Percentiles rank a stretch among this genome's conserved stretches.
Conservation (phyloP, 495 filamentous ascomycete genomes). For the Podospora pseudoanserina region DNA sequence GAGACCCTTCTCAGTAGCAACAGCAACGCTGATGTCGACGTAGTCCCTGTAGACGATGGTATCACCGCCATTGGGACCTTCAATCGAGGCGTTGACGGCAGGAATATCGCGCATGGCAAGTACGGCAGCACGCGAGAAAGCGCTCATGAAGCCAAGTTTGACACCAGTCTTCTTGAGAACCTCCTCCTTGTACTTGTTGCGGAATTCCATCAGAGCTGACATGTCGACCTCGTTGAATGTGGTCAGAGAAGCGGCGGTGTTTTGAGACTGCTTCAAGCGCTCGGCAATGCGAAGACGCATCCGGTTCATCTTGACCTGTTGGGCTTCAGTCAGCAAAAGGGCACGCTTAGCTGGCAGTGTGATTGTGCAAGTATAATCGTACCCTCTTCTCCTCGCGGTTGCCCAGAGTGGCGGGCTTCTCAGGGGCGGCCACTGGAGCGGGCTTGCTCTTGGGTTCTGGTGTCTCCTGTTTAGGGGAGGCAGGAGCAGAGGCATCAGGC, state of each 20-base stretch:
- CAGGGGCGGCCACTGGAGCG: constrained; percentile 35
- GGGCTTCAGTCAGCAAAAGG: constrained; percentile 10
- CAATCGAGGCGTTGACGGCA: constrained; percentile 96
- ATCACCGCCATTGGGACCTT: constrained; percentile 90
- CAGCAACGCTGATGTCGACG: constrained; percentile 95
- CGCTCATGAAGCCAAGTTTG: constrained; percentile 98
- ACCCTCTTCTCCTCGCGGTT: constrained; percentile 87
- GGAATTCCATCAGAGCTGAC: constrained; percentile 95
- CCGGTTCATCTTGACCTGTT: constrained; percentile 97
- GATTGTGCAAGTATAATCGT: constrained; percentile 28
- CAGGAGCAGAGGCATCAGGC: constrained; percentile 33
- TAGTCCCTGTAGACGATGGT: constrained; percentile 98
- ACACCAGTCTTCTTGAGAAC: constrained; percentile 93
- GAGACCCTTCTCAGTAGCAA: constrained; percentile 95
- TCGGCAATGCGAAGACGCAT: constrained; percentile 97
- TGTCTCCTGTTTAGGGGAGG: constrained; percentile 27
- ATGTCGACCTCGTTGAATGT: constrained; percentile 99
- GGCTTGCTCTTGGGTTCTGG: constrained; percentile 43
- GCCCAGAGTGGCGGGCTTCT: constrained; percentile 51
- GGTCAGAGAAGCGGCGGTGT: constrained; percentile 93
- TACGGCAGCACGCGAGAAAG: constrained; percentile 87
- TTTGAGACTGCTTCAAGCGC: constrained; percentile 97
- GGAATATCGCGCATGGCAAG: constrained; percentile 93
- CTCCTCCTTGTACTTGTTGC: constrained; percentile 94
- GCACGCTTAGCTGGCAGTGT: background rate